Evolutionary conservation across 2,329 filamentous ascomycete genomes (phyloP).

Genomic region (Trichoderma citrinoviride): DNA sequence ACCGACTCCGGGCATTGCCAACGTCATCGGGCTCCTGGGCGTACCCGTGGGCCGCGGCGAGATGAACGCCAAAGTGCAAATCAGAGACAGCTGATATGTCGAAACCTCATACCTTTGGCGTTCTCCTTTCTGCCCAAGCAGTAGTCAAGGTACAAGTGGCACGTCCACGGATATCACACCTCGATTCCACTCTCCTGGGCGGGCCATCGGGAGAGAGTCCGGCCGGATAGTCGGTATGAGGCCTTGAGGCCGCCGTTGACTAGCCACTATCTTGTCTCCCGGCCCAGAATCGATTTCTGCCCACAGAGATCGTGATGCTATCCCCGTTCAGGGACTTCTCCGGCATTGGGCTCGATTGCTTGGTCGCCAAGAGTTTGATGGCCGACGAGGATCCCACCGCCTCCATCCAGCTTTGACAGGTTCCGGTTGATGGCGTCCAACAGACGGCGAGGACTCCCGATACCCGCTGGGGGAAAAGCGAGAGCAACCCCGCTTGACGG

Average conservation of each 20-base stretch:
- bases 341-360: conserved; percentile 15
- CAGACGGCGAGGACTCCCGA: not conserved
- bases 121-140: not conserved
- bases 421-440: not conserved
- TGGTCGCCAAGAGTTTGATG: conserved; percentile 10
- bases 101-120: not conserved
- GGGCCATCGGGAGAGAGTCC: conserved; percentile 9
- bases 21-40: not conserved
- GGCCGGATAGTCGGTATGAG: conserved; percentile 3
- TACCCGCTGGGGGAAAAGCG: not conserved
- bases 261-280: not conserved
- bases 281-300: not conserved
- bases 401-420: not conserved
- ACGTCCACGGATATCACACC: not conserved
- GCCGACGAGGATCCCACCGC: not conserved
- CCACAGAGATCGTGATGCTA: conserved; percentile 13
- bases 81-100: not conserved
- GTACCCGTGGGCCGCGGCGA: not conserved
- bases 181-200: not conserved
- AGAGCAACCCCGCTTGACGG: not conserved
- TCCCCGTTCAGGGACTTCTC: conserved; percentile 5
- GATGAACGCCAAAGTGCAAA: not conserved
- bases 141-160: not conserved
- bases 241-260: not conserved
- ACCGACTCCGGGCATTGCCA: not conserved